Evolutionary conservation across 306 rosid species (phyloP).

Genomic region (Acmispon strigosus): DNA sequence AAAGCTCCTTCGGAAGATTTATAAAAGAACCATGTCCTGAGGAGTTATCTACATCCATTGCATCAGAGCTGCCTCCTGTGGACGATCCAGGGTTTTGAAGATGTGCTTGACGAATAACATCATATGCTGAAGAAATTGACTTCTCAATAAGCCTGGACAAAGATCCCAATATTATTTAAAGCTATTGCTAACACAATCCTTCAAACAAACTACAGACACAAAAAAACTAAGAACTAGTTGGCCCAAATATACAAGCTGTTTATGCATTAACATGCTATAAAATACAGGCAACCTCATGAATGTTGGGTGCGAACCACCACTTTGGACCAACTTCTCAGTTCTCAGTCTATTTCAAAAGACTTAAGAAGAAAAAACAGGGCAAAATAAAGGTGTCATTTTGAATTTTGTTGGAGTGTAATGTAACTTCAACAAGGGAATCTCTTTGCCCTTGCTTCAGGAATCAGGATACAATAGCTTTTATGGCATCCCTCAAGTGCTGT

Average conservation of each 20-base stretch:
- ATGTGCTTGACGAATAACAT: slow-evolving; percentile 51
- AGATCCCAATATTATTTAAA: slow-evolving; percentile 20
- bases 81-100: slow-evolving; percentile 46
- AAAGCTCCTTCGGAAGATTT: slow-evolving; percentile 77
- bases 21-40: slow-evolving; percentile 37
- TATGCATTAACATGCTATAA: background rate
- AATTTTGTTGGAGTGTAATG: background rate
- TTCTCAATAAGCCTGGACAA: slow-evolving; percentile 76
- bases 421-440: background rate
- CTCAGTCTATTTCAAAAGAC: background rate
- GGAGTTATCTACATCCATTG: slow-evolving; percentile 34
- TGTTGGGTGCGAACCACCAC: background rate
- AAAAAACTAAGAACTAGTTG: background rate
- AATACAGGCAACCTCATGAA: background rate
- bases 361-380: background rate
- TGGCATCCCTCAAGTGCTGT: too few relatives aligned
- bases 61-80: slow-evolving; percentile 45
- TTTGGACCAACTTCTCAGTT: background rate
- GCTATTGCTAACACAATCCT: background rate
- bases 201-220: background rate
- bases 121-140: slow-evolving; percentile 60
- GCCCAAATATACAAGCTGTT: background rate
- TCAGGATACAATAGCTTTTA: too few relatives aligned
- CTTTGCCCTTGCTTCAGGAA: background rate
- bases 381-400: background rate